Base-by-base conservation (phyloP, 768 basidiomycete genomes). In the Pleurotus ostreatus region DNA sequence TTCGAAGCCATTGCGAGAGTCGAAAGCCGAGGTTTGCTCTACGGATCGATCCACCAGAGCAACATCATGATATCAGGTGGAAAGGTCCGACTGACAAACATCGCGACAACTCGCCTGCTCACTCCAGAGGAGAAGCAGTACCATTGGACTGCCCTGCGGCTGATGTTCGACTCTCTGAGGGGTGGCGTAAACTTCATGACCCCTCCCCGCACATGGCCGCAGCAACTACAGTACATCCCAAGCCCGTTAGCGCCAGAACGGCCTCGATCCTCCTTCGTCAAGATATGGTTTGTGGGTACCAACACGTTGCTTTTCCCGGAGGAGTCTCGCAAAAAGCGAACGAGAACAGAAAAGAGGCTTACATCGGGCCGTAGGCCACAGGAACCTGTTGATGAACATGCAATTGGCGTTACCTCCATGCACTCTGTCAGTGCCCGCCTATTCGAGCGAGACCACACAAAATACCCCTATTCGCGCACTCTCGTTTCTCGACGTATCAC, bases 31-130 rank as follows among this genome's bases (percentile, higher is more conserved):
- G 49, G 57, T n/a, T 49, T 70, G 18, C 55, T 71, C 18, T 70
- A 68, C 48, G 57, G 52, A 22, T 64, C 57, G 5, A 56, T 63
- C 11, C 41, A 61, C 4, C 61, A 51, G 13, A 60, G 63, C 20
- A 64, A 63, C 25, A 66, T 75, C 46, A 62, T 72, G 57, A 68
- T 75, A 12, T 57, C 69, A 26, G 61, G 70, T 16, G 70, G 70
- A 15, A 73, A 73, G 60, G 67, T 76, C 25, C 69, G 75, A 1
- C 57, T 77, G 7, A 55, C 68, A 0, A 65, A 65, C 40, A 57
- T 69, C 11, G 25, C 59, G n/a, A 56, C 62, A 22, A 56, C 72
- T 9, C 46, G 49, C 12, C 54, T 45, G 4, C 46, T 26, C 18
- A 30, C 41, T 12, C 54, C 54, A 23, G 43, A 43, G 9, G 22